Base-by-base conservation (phyloP, 768 basidiomycete species). In the Amanita subjunquillea region DNA sequence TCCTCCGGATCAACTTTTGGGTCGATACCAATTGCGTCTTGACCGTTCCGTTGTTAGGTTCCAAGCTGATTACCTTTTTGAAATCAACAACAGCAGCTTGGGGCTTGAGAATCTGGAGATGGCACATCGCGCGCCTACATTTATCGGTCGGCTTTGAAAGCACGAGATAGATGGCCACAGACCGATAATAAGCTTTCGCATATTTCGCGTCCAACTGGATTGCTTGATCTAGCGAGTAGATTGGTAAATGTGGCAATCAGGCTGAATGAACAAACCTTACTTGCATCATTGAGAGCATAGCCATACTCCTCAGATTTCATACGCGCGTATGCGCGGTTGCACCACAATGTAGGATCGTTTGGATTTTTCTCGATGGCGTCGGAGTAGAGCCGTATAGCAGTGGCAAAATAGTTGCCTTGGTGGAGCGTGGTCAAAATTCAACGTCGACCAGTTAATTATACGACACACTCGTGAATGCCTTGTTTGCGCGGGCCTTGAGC, bases 221-320 rank as follows among this genome's bases (percentile, higher is more conserved):
- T 10, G 95, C 95, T 59, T 83, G 84, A 53, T 78, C 90, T 92
- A 57, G 40, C n/a, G 42, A 48, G 40, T 52, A 29, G 17, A 45
- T 34, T 30, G 48, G 36, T 23, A 12, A 49, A 23, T n/a, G 32
- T 8, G 34, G 52, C 5, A 41, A 25, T 32, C 23, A 40, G 17
- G 12, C 23, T 38, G 45, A n/a, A 38, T 20, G 42, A 36, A 20
- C 30, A 8, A 50, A 45, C 78, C 86, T 65, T 61, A 93, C 92
- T 80, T 39, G 91, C 82, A 72, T 97, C 95, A 27, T 73, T 71
- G 25, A 95, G 77, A 13, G 93, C 96, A 62, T 93, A 92, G 3
- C 96, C 96, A 60, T 87, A 86, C 69, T 99, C 77, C 66, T 99
- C 88, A 51, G 98, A 68, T 70, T 90, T 96, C 68, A 94, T 91